Evolutionary conservation across 495 filamentous ascomycete genomes (phyloP), one percentile per base, ranked within the genome.

Genomic region (Aspergillus kassunensis): DNA sequence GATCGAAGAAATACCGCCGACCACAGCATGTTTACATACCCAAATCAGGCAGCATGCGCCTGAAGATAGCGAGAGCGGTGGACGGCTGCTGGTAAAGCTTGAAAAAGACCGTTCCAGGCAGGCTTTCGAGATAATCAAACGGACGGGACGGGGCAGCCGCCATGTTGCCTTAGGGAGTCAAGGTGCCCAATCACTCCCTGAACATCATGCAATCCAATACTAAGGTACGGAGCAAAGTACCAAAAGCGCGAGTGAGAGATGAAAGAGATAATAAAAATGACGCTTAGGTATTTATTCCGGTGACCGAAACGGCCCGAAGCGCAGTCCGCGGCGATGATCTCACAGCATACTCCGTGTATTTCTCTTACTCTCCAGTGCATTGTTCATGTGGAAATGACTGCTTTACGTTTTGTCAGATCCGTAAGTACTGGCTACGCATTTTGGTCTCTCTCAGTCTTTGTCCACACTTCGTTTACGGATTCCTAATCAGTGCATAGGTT

Each of bases 71-170:
- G 35, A 98, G 83, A 23, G 90, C 86, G 4, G 95, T 95, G 7
- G 91, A 95, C 11, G 93, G 93, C 77, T 96, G 91, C 73, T 90
- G 87, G 77, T 98, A 98, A 8, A 98, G 78, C 69, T 86, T 85
- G 57, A 79, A 78, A 66, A 96, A 95, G 19, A 85, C 89, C n/a
- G 85, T 90, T 44, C 88, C 89, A 23, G 90, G 87, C 58, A 95
- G 86, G 64, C 83, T 78, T 79, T 96, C 89, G 67, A 96, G 82
- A 71, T 95, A 96, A 60, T 95, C 89, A 63, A 91, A 83, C 44
- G 51, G 81, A 76, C 63, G 81, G 73, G 62, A 84, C 68, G 63
- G 80, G 46, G 86, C 81, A 64, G 84, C 81, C 61, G 85, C 81
- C 87, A 89, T 90, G 55, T 64, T 79, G 62, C 51, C 61, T 61